Evolutionary conservation across 805 yeast species (phyloP).

Genomic region (Candida oleophila): DNA sequence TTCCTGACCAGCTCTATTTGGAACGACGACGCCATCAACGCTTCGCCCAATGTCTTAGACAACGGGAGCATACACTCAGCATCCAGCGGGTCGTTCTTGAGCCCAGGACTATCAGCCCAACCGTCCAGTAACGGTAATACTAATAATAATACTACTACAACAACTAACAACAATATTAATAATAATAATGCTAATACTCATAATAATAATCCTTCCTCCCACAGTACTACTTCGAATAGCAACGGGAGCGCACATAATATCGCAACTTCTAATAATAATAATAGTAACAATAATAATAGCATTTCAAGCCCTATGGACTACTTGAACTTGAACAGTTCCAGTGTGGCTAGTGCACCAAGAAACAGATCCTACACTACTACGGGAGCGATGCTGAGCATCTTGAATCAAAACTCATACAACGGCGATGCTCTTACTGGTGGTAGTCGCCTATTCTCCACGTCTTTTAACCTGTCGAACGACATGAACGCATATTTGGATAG

Average conservation of each 20-base stretch:
- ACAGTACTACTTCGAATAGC: conserved; percentile 7
- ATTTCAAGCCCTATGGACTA: conserved; percentile 1
- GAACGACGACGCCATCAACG: conserved; percentile 45
- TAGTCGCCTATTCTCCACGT: conserved; percentile 13
- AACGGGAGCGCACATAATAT: conserved; percentile 12
- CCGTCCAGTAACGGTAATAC: conserved; percentile 6
- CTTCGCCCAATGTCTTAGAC: conserved; percentile 15
- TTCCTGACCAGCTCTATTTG: conserved; percentile 54
- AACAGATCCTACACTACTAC: conserved; percentile 55
- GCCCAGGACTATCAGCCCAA: conserved; percentile 14
- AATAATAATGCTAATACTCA: conserved; percentile 10
- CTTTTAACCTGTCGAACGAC: conserved; percentile 22
- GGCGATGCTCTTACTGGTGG: background rate
- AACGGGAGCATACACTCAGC: conserved; percentile 15
- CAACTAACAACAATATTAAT: conserved; percentile 8
- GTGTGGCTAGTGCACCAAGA: conserved; percentile 17
- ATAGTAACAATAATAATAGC: background rate
- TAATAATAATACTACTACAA: conserved; percentile 12
- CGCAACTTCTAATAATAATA: conserved; percentile 9
- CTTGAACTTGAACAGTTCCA: background rate
- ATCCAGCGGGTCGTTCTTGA: conserved; percentile 11
- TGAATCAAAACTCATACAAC: conserved; percentile 11
- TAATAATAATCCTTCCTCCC: conserved; percentile 6
- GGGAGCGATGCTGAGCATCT: conserved; percentile 26
- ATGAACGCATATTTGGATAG: conserved; percentile 28